phyloP scores from a whole-genome alignment of 2,329 filamentous ascomycete genomes.

The Fusarium protoensiforme region DNA sequence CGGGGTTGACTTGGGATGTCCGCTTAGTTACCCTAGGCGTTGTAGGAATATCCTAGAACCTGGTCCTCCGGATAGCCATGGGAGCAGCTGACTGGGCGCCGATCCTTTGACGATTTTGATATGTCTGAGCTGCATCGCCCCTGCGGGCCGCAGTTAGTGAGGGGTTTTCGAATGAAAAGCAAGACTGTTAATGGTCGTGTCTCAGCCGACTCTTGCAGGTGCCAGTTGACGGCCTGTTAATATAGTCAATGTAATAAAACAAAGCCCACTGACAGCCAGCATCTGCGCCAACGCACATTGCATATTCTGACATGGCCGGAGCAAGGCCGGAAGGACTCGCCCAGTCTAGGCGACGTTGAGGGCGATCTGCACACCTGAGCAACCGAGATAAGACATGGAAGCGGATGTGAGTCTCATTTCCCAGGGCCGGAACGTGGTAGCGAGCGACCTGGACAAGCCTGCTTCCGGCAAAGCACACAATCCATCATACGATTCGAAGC shows the following conservation, averaged over 20 bases:
- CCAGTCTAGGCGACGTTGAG: constrained; percentile 16
- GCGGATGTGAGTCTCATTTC: constrained; percentile 34
- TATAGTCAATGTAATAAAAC: neutral
- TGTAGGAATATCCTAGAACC: constrained; percentile 1
- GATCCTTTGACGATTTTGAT: constrained; percentile 20
- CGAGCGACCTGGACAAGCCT: constrained; percentile 15
- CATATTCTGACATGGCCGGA: constrained; percentile 4
- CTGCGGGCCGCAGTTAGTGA: neutral
- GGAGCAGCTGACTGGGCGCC: neutral
- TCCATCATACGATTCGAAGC: constrained; percentile 31
- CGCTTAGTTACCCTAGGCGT: neutral
- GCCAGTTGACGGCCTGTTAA: neutral
- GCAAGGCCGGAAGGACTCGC: neutral
- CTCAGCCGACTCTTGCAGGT: neutral
- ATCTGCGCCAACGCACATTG: constrained; percentile 17
- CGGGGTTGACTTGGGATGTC: neutral
- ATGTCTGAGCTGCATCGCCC: constrained; percentile 1
- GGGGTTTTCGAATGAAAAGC: neutral
- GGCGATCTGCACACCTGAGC: constrained; percentile 7
- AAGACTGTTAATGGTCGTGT: neutral
- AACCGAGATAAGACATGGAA: constrained; percentile 35
- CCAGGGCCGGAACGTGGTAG: constrained; percentile 13
- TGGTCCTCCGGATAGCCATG: neutral
- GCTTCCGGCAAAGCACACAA: constrained; percentile 10
- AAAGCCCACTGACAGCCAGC: neutral